Evolutionary conservation across 345 rosid genomes (phyloP).

Genomic region (Hibiscus trionum): DNA sequence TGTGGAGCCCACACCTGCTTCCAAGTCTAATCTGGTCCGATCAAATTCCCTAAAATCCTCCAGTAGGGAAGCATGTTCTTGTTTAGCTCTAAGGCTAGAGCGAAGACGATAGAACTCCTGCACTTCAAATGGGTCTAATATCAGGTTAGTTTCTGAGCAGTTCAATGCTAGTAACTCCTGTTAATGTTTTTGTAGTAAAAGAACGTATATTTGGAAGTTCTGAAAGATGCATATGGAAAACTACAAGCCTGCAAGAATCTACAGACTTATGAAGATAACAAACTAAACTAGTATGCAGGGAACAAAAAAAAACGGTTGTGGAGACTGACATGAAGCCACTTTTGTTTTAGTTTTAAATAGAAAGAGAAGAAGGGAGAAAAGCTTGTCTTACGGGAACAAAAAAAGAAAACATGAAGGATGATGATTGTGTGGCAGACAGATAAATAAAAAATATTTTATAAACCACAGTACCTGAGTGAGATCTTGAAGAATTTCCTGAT

Average conservation of each 20-base stretch:
- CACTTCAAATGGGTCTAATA: constrained; percentile 34
- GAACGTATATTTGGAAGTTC: not conserved
- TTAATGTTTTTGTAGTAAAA: not conserved
- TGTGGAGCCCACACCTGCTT: constrained; percentile 64
- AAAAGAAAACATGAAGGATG: not conserved
- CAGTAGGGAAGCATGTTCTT: constrained; percentile 90
- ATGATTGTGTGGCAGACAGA: not conserved
- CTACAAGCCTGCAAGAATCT: not conserved
- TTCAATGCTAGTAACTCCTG: not conserved
- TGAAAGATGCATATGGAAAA: not conserved
- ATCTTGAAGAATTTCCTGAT: constrained; percentile 95
- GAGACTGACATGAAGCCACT: not conserved
- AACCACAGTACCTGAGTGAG: constrained; percentile 61
- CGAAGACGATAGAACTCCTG: constrained; percentile 95
- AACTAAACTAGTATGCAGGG: not conserved
- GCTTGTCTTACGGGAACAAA: not conserved
- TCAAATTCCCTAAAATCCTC: constrained; percentile 97
- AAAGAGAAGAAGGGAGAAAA: not conserved
- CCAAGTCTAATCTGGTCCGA: constrained; percentile 81
- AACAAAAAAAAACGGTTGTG: not conserved
- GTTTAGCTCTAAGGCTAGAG: constrained; percentile 82
- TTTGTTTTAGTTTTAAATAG: not conserved
- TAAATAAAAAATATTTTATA: not conserved
- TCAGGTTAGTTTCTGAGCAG: constrained; percentile 15
- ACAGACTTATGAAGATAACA: not conserved